These are phyloP conservation scores for Pelagophyceae sp. DNA, from an alignment of 352 stramenopile species.

Conservation along the genomic window DNA sequence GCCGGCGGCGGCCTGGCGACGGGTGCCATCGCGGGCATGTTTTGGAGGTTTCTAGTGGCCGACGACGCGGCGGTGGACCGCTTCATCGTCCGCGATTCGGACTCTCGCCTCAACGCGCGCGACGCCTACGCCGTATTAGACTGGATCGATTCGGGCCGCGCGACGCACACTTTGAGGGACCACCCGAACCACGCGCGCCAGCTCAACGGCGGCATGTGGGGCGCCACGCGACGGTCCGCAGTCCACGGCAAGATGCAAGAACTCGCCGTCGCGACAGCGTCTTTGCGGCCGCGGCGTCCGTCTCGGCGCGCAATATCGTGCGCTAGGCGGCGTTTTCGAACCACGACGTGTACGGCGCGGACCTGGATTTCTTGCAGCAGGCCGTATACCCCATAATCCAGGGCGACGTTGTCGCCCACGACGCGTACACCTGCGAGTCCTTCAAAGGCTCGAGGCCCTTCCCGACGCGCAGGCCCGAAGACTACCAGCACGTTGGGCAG, in stretches of 20 bases:
- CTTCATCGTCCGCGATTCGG: conserved; percentile 29
- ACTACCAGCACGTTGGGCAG: conserved; percentile 28
- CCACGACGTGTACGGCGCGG: conserved; percentile 25
- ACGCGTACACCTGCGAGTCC: conserved; percentile 26
- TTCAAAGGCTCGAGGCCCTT: conserved; percentile 16
- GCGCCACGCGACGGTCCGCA: conserved; percentile 15
- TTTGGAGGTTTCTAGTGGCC: conserved; percentile 31
- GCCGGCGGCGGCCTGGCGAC: neutral
- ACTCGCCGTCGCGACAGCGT: too few relatives aligned
- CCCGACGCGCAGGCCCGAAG: conserved; percentile 16
- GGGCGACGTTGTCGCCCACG: conserved; percentile 19
- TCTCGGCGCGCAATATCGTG: too few relatives aligned
- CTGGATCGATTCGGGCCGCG: conserved; percentile 26
- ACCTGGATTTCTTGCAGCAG: conserved; percentile 17
- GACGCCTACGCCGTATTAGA: conserved; percentile 31
- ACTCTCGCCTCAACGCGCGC: conserved; percentile 31
- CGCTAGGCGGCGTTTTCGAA: neutral
- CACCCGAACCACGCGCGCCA: conserved; percentile 27
- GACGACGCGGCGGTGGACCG: conserved; percentile 28
- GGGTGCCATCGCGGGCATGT: conserved; percentile 27
- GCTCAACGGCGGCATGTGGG: conserved; percentile 31
- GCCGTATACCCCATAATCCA: conserved; percentile 4
- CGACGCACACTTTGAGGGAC: conserved; percentile 28
- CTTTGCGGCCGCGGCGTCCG: too few relatives aligned
- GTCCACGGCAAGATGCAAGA: neutral